Evolutionary conservation across 768 basidiomycete genomes (phyloP).

Genomic region (Tremella fuciformis): DNA sequence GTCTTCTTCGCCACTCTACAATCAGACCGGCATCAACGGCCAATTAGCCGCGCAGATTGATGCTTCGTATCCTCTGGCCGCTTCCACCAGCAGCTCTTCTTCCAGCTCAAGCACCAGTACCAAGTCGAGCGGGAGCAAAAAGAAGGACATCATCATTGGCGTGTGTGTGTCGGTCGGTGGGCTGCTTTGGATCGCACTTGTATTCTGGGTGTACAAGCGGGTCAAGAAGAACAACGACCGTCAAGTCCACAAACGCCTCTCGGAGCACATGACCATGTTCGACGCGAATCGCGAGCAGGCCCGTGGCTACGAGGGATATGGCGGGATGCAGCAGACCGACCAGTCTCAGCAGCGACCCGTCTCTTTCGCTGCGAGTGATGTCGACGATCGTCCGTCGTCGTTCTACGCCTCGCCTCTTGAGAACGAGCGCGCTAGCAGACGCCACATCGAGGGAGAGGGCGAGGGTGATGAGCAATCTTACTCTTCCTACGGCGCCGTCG

Average conservation of each 20-base stretch:
- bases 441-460: constrained; percentile 10
- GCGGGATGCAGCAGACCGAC: constrained; percentile 9
- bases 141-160: constrained; percentile 85
- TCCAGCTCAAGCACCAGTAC: constrained; percentile 19
- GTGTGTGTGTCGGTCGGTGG: constrained; percentile 79
- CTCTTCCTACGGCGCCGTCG: constrained; percentile 14
- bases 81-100: constrained; percentile 26
- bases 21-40: constrained; percentile 56
- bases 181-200: constrained; percentile 68
- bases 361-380: constrained; percentile 46
- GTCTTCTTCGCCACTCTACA: constrained; percentile 66
- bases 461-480: constrained; percentile 9
- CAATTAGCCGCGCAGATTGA: constrained; percentile 67
- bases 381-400: constrained; percentile 48
- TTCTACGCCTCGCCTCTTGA: constrained; percentile 51
- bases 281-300: constrained; percentile 22
- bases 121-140: constrained; percentile 50
- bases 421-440: constrained; percentile 37
- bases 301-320: constrained; percentile 10
- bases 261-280: constrained; percentile 57
- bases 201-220: constrained; percentile 68
- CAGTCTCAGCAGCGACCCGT: constrained; percentile 22
- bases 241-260: constrained; percentile 68
- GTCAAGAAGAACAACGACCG: constrained; percentile 64
- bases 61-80: constrained; percentile 61